These are phyloP conservation scores for Cylindrotheca fusiformis DNA, from an alignment of 108 stramenopile genomes.

Conservation along the genomic window DNA sequence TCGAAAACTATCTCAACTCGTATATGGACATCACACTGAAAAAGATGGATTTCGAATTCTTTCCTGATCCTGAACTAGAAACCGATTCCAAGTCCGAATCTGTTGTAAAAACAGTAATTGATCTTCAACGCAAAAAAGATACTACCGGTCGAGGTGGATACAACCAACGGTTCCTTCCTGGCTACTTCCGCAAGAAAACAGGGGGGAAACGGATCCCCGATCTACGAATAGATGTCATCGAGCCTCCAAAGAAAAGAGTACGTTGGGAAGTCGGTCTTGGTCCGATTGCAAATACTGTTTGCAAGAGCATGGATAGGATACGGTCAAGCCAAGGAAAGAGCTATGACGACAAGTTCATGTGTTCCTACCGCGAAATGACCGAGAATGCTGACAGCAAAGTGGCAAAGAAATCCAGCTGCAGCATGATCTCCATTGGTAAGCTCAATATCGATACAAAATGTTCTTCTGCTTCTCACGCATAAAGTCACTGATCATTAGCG, in stretches of 20 bases:
- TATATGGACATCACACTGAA: constrained; percentile 32
- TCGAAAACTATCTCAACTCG: constrained; percentile 23
- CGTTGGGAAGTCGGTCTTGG: neutral
- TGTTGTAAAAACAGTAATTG: neutral
- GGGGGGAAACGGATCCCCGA: neutral
- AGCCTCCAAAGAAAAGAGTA: neutral
- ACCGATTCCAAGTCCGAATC: neutral
- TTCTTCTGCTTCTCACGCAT: too few relatives aligned
- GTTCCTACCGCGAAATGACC: neutral
- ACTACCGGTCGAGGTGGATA: neutral
- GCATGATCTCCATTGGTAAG: constrained; percentile 25
- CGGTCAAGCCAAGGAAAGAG: neutral
- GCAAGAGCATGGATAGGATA: neutral
- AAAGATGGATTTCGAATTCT: constrained; percentile 17
- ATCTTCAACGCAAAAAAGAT: neutral
- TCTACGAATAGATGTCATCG: neutral
- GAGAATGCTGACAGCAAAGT: neutral
- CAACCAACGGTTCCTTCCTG: neutral
- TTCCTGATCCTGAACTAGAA: constrained; percentile 7
- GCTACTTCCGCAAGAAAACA: neutral
- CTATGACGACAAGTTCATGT: neutral
- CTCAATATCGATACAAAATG: too few relatives aligned
- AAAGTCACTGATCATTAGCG: too few relatives aligned
- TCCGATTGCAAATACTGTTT: neutral
- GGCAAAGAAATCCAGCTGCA: constrained; percentile 6